Conservation (phyloP, 805 yeast genomes). For the Hanseniaspora vineae region DNA sequence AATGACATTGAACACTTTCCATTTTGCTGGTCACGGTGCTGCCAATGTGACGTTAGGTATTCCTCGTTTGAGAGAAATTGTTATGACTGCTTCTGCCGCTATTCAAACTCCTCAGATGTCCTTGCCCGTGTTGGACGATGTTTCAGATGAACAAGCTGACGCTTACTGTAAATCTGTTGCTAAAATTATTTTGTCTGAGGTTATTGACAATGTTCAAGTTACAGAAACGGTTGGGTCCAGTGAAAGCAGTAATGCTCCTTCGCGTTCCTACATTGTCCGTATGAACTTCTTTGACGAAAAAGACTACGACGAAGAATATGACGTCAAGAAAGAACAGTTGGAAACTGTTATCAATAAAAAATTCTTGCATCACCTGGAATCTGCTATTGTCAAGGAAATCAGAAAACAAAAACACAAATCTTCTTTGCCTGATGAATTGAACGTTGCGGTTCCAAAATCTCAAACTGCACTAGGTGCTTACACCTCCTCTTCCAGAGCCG, state of each 20-base stretch:
- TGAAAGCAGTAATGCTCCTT: slow-evolving; percentile 30
- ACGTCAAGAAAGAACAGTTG: slow-evolving; percentile 66
- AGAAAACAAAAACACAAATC: slow-evolving; percentile 61
- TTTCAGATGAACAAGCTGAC: slow-evolving; percentile 78
- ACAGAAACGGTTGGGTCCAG: slow-evolving; percentile 74
- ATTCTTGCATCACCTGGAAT: slow-evolving; percentile 62
- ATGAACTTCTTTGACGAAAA: slow-evolving; percentile 60
- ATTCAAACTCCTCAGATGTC: slow-evolving; percentile 99
- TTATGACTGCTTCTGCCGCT: slow-evolving; percentile 94
- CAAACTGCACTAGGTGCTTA: slow-evolving; percentile 32
- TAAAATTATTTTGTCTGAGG: slow-evolving; percentile 73
- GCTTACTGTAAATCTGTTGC: slow-evolving; percentile 86
- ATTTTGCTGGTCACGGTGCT: slow-evolving; percentile 99
- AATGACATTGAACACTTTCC: slow-evolving; percentile 95
- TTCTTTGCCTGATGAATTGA: slow-evolving; percentile 43
- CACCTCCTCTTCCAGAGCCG: slow-evolving; percentile 22
- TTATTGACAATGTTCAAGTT: slow-evolving; percentile 72
- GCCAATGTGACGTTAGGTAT: slow-evolving; percentile 98
- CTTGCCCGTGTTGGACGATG: slow-evolving; percentile 69
- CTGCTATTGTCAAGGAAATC: slow-evolving; percentile 64
- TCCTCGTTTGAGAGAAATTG: slow-evolving; percentile 99
- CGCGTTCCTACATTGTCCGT: slow-evolving; percentile 64
- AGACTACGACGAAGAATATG: slow-evolving; percentile 83
- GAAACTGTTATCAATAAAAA: slow-evolving; percentile 51
- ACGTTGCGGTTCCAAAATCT: slow-evolving; percentile 54